phyloP scores from a whole-genome alignment of 2,329 filamentous ascomycete species.

The Sporothrix phasma region DNA sequence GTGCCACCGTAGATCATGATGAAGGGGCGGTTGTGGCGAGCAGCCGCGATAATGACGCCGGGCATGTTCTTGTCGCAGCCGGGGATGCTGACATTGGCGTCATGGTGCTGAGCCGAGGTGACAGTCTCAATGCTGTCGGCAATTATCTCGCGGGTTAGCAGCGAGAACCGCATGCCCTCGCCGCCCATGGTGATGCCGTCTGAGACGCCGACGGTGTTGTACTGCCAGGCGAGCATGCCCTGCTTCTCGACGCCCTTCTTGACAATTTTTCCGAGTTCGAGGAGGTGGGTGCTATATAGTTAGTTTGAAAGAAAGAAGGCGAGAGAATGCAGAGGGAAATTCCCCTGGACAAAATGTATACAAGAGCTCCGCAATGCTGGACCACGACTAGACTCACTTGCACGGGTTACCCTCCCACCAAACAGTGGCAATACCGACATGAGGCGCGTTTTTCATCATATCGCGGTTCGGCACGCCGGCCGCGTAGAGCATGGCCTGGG shows the following conservation, averaged over 20 bases:
- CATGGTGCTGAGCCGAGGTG: slow-evolving; percentile 83
- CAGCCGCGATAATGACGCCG: slow-evolving; percentile 81
- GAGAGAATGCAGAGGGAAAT: neutral
- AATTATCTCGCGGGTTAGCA: slow-evolving; percentile 85
- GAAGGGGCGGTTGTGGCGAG: slow-evolving; percentile 81
- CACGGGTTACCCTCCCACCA: slow-evolving; percentile 99
- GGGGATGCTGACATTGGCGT: slow-evolving; percentile 86
- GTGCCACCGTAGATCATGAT: slow-evolving; percentile 94
- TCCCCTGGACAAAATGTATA: too few species aligned
- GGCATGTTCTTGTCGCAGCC: slow-evolving; percentile 99
- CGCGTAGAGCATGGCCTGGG: slow-evolving; percentile 93
- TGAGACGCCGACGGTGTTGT: slow-evolving; percentile 80
- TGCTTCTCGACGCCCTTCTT: slow-evolving; percentile 72
- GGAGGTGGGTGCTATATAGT: slow-evolving; percentile 31
- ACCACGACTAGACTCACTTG: slow-evolving; percentile 66
- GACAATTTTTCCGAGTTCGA: slow-evolving; percentile 78
- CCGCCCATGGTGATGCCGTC: slow-evolving; percentile 94
- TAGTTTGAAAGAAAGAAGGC: neutral
- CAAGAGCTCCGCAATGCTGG: too few species aligned
- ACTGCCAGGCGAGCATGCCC: slow-evolving; percentile 90
- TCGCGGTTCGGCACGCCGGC: slow-evolving; percentile 76
- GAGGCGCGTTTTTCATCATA: slow-evolving; percentile 81
- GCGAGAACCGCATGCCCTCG: slow-evolving; percentile 88
- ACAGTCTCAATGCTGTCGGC: slow-evolving; percentile 91
- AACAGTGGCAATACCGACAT: slow-evolving; percentile 82